Base-by-base conservation (phyloP, 2,329 filamentous ascomycete species). In the Penicillium sp. region DNA sequence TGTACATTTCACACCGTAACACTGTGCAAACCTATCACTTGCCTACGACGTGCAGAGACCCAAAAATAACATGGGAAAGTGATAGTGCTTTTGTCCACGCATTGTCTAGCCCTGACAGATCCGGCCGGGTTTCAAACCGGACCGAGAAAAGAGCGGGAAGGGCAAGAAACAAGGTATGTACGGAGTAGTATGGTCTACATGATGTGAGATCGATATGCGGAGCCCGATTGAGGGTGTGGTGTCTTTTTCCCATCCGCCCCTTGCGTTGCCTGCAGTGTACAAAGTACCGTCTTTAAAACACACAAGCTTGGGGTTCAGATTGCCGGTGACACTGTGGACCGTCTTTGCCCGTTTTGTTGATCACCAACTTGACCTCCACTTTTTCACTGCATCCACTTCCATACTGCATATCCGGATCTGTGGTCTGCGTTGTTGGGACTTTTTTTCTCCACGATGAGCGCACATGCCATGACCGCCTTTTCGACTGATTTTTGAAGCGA, bases 311-410 rank as follows among this genome's bases (percentile, higher is more conserved):
- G 31, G 31, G 10, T 36, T 36, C 48, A 49, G 49, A 45, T 34
- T 29, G 31, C 38, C 38, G 32, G 40, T 60, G 55, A 55, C 55
- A 63, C 54, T 56, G 58, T 57, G 60, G 56, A 57, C 55, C 58
- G 58, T 49, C 52, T 52, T 59, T 40, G 49, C 55, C 59, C 57
- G 52, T 63, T 27, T 64, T 56, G 52, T 40, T 58, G 61, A 65
- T 65, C 61, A 50, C 51, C 54, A 50, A 57, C 49, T 11, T 36
- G n/a, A n/a, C 34, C 34, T 32, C 57, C 55, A 57, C 55, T 39
- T 24, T 38, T 45, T 47, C 31, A 14, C 38, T 21, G 18, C 38
- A 18, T 40, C 38, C 38, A 40, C 16, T 21, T 40, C 38, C 10
- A 45, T 18, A 14, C 14, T 49, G 22, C 38, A 49, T 43, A 43